Evolutionary conservation across 768 basidiomycete species (phyloP).

Genomic region (Tricholoma saponaceum): DNA sequence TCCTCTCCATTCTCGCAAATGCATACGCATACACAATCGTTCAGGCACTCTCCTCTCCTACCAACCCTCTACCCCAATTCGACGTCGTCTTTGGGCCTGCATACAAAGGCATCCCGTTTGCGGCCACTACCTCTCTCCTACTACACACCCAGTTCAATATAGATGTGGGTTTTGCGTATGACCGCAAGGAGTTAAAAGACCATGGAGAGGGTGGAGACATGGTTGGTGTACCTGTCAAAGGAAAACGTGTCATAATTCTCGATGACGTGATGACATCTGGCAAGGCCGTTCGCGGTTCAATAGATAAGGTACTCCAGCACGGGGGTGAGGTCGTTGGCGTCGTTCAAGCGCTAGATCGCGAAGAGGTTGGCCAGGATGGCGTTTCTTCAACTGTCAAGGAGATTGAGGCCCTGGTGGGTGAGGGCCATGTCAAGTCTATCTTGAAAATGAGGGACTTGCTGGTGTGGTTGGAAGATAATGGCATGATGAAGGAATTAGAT

Average conservation of each 20-base stretch:
- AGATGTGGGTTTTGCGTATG: constrained; percentile 79
- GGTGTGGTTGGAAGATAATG: constrained; percentile 72
- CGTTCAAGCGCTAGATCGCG: constrained; percentile 79
- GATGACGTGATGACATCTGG: constrained; percentile 97
- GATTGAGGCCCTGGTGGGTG: constrained; percentile 69
- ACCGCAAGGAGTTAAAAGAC: constrained; percentile 93
- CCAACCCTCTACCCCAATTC: constrained; percentile 40
- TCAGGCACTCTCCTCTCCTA: constrained; percentile 33
- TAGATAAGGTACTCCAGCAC: constrained; percentile 61
- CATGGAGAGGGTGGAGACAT: constrained; percentile 94
- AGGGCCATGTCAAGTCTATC: constrained; percentile 71
- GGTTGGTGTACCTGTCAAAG: constrained; percentile 82
- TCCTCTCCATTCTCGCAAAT: constrained; percentile 69
- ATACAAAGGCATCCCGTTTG: constrained; percentile 96
- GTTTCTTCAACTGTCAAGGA: constrained; percentile 75
- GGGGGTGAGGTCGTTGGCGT: constrained; percentile 88
- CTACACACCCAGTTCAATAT: constrained; percentile 63
- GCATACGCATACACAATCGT: constrained; percentile 85
- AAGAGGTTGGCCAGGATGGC: constrained; percentile 76
- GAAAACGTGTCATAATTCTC: constrained; percentile 79
- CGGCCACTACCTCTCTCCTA: constrained; percentile 75
- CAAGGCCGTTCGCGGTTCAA: constrained; percentile 82
- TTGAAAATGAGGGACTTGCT: constrained; percentile 85
- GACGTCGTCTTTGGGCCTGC: constrained; percentile 95
- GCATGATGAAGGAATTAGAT: constrained; percentile 56